Conservation (phyloP, 1,139 yeast genomes). For the Scheffersomyces parashehatae region DNA sequence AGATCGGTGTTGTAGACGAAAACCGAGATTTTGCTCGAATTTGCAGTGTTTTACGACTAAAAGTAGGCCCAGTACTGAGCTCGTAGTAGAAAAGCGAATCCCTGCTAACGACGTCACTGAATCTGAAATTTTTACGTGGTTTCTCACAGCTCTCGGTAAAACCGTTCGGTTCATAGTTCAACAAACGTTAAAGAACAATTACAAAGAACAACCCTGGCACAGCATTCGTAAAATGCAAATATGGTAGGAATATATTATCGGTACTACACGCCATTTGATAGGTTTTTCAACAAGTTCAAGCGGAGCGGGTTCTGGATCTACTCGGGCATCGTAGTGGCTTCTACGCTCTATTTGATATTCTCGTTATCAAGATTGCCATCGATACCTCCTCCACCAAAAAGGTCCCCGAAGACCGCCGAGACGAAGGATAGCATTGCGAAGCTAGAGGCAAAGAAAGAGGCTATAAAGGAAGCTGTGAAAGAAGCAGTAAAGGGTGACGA, state of each 20-base stretch:
- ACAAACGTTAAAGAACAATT: too few relatives aligned
- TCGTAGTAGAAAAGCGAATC: too few relatives aligned
- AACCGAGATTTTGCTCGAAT: too few relatives aligned
- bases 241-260: background rate
- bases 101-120: too few relatives aligned
- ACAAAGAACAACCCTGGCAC: too few relatives aligned
- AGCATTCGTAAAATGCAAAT: too few relatives aligned
- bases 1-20: too few relatives aligned
- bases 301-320: conserved; percentile 41
- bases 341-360: conserved; percentile 35
- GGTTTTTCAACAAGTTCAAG: conserved; percentile 26
- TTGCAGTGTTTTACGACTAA: too few relatives aligned
- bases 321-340: conserved; percentile 30
- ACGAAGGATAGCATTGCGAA: conserved; percentile 3
- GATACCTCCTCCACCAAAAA: conserved; percentile 8
- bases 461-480: conserved; percentile 1
- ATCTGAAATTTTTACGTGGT: too few relatives aligned
- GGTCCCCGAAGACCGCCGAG: conserved; percentile 4
- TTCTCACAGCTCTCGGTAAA: too few relatives aligned
- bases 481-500: background rate
- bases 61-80: too few relatives aligned
- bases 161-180: too few relatives aligned
- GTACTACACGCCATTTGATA: conserved; percentile 25
- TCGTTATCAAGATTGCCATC: conserved; percentile 33
- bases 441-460: conserved; percentile 1